Evolutionary conservation across 2,329 filamentous ascomycete species (phyloP).

Genomic region (Fusarium humuli): DNA sequence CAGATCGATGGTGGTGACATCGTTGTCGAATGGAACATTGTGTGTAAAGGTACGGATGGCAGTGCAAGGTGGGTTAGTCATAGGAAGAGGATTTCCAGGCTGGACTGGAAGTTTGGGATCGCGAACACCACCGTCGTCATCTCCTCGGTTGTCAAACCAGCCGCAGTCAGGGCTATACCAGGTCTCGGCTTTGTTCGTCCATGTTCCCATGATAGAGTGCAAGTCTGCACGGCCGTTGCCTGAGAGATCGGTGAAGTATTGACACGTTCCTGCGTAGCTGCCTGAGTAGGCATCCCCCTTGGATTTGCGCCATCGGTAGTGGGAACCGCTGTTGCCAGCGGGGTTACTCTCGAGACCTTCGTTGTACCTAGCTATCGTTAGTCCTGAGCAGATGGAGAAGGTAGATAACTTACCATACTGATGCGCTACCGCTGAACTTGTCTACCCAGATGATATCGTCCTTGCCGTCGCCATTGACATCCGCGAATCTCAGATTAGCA

Average conservation of each 20-base stretch:
- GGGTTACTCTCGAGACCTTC: not conserved
- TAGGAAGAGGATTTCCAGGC: not conserved
- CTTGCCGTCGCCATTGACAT: not conserved
- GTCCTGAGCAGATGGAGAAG: too few relatives aligned
- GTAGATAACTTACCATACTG: not conserved
- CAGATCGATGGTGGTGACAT: not conserved
- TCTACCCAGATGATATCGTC: not conserved
- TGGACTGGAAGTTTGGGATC: not conserved
- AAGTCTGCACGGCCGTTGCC: constrained; percentile 4
- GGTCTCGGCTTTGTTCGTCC: not conserved
- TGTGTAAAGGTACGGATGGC: not conserved
- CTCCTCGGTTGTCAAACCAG: not conserved
- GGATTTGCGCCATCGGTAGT: not conserved
- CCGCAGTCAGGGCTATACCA: constrained; percentile 1
- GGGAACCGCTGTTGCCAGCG: not conserved
- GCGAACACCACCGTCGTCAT: not conserved
- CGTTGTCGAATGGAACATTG: not conserved
- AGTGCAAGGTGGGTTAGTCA: not conserved
- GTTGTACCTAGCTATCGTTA: constrained; percentile 4
- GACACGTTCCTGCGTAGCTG: not conserved
- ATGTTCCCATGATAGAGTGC: not conserved
- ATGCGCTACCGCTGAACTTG: not conserved
- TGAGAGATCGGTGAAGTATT: constrained; percentile 9
- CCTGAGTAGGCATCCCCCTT: not conserved
- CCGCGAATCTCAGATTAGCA: not conserved